Percentiles rank a stretch among this genome's conserved stretches.
These are phyloP conservation scores for Hevea brasiliensis DNA, from an alignment of 345 rosid species.

Conservation along the genomic window DNA sequence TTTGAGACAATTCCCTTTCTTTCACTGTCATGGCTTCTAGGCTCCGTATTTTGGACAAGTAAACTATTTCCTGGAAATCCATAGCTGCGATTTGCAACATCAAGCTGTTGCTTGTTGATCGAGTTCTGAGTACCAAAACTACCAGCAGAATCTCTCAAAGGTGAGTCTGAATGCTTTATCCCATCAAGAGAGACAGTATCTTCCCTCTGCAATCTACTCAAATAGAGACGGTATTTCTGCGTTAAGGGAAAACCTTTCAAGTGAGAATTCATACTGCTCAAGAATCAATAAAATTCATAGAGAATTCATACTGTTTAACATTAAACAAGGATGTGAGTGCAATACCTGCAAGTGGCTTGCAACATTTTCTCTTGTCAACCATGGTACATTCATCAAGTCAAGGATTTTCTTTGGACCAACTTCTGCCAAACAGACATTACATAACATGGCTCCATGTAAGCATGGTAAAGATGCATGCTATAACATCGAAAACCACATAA, in stretches of 20 bases:
- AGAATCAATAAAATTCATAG: background rate
- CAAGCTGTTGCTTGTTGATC: conserved; percentile 35
- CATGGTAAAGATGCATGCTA: conserved; percentile 25
- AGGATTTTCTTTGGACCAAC: conserved; percentile 96
- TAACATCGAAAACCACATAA: conserved; percentile 24
- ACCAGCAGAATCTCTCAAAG: conserved; percentile 44
- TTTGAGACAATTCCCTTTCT: conserved; percentile 39
- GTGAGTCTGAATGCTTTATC: conserved; percentile 55
- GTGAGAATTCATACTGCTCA: conserved; percentile 10
- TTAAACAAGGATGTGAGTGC: background rate
- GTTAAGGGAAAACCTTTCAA: conserved; percentile 4
- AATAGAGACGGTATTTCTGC: conserved; percentile 97
- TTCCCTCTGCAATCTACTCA: conserved; percentile 77
- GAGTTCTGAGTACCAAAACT: conserved; percentile 44
- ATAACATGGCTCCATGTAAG: conserved; percentile 30
- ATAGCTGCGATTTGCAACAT: conserved; percentile 36
- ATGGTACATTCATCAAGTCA: conserved; percentile 92
- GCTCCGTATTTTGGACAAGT: conserved; percentile 37
- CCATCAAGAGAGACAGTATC: conserved; percentile 52
- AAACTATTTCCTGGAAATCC: conserved; percentile 41
- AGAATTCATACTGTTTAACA: background rate
- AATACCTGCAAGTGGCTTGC: conserved; percentile 95
- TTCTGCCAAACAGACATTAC: conserved; percentile 61
- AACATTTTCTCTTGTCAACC: conserved; percentile 93
- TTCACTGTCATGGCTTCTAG: conserved; percentile 45